Percentiles rank a stretch among this genome's conserved stretches.
Evolutionary conservation across 768 basidiomycete species (phyloP).

Genomic region (Solioccasus polychromus): DNA sequence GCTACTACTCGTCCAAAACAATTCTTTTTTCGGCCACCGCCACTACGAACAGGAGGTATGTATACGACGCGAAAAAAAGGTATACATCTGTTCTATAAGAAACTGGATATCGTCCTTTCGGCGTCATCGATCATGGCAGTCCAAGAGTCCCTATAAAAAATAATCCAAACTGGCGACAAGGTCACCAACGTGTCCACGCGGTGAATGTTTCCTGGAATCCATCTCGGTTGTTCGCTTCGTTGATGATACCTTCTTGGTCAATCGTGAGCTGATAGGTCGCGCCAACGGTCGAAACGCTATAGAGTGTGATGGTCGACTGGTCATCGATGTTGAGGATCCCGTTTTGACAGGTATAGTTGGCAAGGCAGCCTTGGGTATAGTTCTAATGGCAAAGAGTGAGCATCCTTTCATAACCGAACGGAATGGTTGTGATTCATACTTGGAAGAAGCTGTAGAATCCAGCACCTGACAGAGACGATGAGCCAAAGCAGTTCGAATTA

Average conservation of each 20-base stretch:
- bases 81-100: too few species aligned
- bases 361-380: slow-evolving; percentile 39
- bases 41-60: too few species aligned
- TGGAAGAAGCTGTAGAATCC: slow-evolving; percentile 55
- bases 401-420: neutral
- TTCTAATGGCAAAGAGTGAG: slow-evolving; percentile 29
- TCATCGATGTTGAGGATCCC: slow-evolving; percentile 43
- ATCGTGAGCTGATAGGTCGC: slow-evolving; percentile 42
- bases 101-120: too few species aligned
- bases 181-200: slow-evolving; percentile 32
- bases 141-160: too few species aligned
- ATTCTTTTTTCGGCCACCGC: too few species aligned
- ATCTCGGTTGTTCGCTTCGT: slow-evolving; percentile 36
- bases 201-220: slow-evolving; percentile 45
- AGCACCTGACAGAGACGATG: slow-evolving; percentile 31
- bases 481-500: neutral
- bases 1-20: too few species aligned
- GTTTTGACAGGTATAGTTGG: slow-evolving; percentile 38
- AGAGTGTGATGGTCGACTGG: slow-evolving; percentile 40
- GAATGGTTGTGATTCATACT: slow-evolving; percentile 23
- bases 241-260: slow-evolving; percentile 33
- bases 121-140: too few species aligned
- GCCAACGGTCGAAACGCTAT: slow-evolving; percentile 49
- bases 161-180: too few species aligned
- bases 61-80: too few species aligned